Percentiles rank a stretch among this genome's conserved stretches.
These are phyloP conservation scores for Microbotryum saponariae DNA, from an alignment of 1,284 basidiomycete species.

Conservation along the genomic window DNA sequence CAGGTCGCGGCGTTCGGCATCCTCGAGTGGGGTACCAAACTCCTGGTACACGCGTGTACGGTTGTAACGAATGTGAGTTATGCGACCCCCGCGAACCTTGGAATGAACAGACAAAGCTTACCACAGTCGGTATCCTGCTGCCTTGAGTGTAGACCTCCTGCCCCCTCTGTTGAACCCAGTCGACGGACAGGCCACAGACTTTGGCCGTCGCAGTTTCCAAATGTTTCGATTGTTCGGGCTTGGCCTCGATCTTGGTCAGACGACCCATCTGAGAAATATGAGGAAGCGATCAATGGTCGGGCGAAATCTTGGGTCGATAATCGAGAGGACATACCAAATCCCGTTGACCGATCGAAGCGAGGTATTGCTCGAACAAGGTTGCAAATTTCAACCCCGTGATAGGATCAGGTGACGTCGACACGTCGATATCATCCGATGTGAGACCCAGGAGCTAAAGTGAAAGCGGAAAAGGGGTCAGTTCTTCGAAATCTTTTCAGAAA, in stretches of 20 bases:
- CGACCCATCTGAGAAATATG: constrained; percentile 30
- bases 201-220: constrained; percentile 90
- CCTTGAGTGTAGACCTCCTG: constrained; percentile 78
- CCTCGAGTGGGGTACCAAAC: constrained; percentile 87
- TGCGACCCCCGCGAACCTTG: not conserved
- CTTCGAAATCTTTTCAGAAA: not conserved
- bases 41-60: constrained; percentile 47
- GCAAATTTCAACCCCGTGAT: constrained; percentile 91
- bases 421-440: constrained; percentile 86
- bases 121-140: constrained; percentile 79
- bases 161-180: constrained; percentile 88
- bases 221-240: constrained; percentile 97
- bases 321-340: constrained; percentile 11
- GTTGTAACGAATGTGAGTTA: not conserved
- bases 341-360: constrained; percentile 44
- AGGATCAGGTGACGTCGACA: constrained; percentile 63
- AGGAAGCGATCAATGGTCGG: not conserved
- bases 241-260: constrained; percentile 74
- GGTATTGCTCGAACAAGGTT: constrained; percentile 62
- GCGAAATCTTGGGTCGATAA: not conserved
- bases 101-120: constrained; percentile 39
- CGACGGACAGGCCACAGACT: constrained; percentile 74
- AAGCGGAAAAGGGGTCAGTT: no score
- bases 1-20: constrained; percentile 82
- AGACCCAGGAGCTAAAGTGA: constrained; percentile 65